These are phyloP conservation scores for Dipteronia dyeriana DNA, from an alignment of 345 rosid species.

Conservation along the genomic window DNA sequence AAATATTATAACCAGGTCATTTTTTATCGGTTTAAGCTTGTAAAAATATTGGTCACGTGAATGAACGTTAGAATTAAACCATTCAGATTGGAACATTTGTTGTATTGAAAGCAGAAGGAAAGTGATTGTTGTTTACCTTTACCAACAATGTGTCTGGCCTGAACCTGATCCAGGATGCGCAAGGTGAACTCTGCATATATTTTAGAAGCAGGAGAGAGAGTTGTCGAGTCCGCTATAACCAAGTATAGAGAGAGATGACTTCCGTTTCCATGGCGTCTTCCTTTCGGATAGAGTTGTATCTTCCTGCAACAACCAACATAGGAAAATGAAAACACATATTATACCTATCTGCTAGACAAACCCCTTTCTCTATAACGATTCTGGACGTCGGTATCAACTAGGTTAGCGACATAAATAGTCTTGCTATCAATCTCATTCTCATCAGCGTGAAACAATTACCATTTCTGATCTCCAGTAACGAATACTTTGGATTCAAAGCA, in stretches of 20 bases:
- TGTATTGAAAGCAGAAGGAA: background rate
- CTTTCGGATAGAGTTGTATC: too few species aligned
- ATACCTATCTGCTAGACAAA: too few species aligned
- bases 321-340: too few species aligned
- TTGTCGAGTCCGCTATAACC: slow-evolving; percentile 25
- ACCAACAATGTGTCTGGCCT: slow-evolving; percentile 26
- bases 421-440: background rate
- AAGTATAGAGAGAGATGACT: slow-evolving; percentile 34
- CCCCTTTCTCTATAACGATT: too few species aligned
- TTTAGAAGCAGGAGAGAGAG: slow-evolving; percentile 29
- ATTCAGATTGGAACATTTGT: background rate
- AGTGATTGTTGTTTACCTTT: slow-evolving; percentile 32
- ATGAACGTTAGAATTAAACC: too few species aligned
- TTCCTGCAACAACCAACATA: too few species aligned
- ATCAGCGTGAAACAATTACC: slow-evolving; percentile 23
- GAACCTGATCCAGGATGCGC: slow-evolving; percentile 35
- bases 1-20: too few species aligned
- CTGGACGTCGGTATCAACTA: too few species aligned
- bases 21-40: too few species aligned
- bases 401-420: background rate
- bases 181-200: slow-evolving; percentile 35
- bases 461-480: slow-evolving; percentile 31
- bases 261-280: slow-evolving; percentile 24
- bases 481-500: slow-evolving; percentile 27
- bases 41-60: too few species aligned